These are phyloP conservation scores for Epichloe elymi DNA, from an alignment of 2,329 filamentous ascomycete species.

Conservation along the genomic window DNA sequence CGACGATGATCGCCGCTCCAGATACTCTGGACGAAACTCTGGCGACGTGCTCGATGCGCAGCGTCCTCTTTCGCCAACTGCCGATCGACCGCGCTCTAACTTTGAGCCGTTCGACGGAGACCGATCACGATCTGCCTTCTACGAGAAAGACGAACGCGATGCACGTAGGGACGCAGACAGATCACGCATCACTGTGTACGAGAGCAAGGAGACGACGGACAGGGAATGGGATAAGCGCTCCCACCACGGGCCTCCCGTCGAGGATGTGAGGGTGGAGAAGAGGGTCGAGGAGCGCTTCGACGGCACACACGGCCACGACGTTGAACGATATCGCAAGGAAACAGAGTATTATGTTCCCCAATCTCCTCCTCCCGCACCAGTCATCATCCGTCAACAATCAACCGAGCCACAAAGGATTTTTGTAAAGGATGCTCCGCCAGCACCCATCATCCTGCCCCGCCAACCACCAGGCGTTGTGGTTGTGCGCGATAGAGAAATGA, in stretches of 20 bases:
- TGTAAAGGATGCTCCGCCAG: constrained; percentile 42
- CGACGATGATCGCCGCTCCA: constrained; percentile 33
- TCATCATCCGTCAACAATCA: constrained; percentile 43
- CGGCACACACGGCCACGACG: constrained; percentile 31
- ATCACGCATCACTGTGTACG: constrained; percentile 23
- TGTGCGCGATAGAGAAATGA: constrained; percentile 26
- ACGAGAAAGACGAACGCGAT: constrained; percentile 32
- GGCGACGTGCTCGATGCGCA: constrained; percentile 31
- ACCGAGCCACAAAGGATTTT: constrained; percentile 47
- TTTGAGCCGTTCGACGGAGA: constrained; percentile 28
- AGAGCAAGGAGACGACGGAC: constrained; percentile 16
- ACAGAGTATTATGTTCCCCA: constrained; percentile 47
- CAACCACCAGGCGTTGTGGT: constrained; percentile 32
- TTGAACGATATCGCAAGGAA: constrained; percentile 48
- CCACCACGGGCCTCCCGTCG: constrained; percentile 29
- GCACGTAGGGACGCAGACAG: constrained; percentile 15
- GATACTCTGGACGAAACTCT: constrained; percentile 27
- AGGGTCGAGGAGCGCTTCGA: constrained; percentile 37
- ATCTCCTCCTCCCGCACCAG: constrained; percentile 34
- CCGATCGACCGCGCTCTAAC: constrained; percentile 38
- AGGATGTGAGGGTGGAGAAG: constrained; percentile 42
- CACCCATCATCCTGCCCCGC: constrained; percentile 37
- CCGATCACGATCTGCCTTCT: constrained; percentile 26
- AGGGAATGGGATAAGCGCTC: constrained; percentile 32
- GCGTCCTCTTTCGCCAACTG: constrained; percentile 21